These are phyloP conservation scores for Vaccinium macrocarpon DNA, from an alignment of 148 eudicot genomes.

Conservation along the genomic window DNA sequence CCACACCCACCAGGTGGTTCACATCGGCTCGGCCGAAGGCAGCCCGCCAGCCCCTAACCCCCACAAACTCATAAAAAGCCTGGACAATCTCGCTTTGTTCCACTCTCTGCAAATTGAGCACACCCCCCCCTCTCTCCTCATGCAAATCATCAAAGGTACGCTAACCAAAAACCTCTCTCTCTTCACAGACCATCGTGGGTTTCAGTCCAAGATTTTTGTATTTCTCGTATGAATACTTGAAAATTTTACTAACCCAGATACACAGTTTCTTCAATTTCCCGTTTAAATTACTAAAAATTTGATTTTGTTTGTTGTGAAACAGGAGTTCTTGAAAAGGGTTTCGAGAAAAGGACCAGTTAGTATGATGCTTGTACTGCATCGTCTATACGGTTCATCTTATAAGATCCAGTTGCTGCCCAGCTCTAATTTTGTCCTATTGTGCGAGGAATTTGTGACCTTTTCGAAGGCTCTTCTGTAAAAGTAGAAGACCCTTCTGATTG, in stretches of 20 bases:
- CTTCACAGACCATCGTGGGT: not conserved
- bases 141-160: not conserved
- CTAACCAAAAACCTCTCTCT: not conserved
- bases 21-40: too few species aligned
- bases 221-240: not conserved
- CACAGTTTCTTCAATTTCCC: not conserved
- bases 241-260: not conserved
- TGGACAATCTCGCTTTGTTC: too few species aligned
- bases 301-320: not conserved
- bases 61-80: too few species aligned
- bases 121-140: not conserved
- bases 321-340: conserved; percentile 16
- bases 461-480: conserved; percentile 21
- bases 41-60: too few species aligned
- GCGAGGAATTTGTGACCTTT: not conserved
- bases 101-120: not conserved
- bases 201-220: not conserved
- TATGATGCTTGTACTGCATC: conserved; percentile 12
- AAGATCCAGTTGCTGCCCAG: conserved; percentile 21
- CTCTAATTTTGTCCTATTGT: conserved; percentile 13
- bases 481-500: conserved; percentile 6
- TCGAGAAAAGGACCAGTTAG: conserved; percentile 5
- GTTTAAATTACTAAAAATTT: not conserved
- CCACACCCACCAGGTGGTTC: too few species aligned
- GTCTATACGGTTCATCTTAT: conserved; percentile 11